Conservation (phyloP, 805 yeast species). For the Candida railenensis region DNA sequence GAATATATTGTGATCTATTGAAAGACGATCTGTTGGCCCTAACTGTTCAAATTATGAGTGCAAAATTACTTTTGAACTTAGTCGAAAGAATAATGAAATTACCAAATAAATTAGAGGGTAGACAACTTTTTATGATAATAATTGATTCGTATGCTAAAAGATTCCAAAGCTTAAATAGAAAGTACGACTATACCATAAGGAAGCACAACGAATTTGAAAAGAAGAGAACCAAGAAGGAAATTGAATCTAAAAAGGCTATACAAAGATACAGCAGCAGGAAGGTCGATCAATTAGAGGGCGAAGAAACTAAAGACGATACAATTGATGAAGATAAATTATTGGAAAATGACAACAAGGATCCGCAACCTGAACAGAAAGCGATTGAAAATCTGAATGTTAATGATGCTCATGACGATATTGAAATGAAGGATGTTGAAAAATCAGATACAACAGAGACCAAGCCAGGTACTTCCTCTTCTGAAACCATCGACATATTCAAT, state of each 20-base stretch:
- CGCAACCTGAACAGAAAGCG: conserved; percentile 10
- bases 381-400: conserved; percentile 10
- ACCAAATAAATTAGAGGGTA: conserved; percentile 76
- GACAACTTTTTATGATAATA: conserved; percentile 81
- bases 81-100: conserved; percentile 85
- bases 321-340: conserved; percentile 7
- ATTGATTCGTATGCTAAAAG: conserved; percentile 86
- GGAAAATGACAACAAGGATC: conserved; percentile 1
- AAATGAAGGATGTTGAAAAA: conserved; percentile 13
- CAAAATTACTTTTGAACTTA: conserved; percentile 80
- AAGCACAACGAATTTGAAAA: conserved; percentile 56
- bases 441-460: conserved; percentile 5
- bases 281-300: background rate
- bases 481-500: conserved; percentile 29
- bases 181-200: conserved; percentile 62
- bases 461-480: conserved; percentile 2
- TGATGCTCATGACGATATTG: background rate
- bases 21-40: conserved; percentile 80
- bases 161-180: conserved; percentile 71
- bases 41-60: conserved; percentile 95
- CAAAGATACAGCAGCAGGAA: conserved; percentile 26
- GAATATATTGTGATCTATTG: conserved; percentile 74
- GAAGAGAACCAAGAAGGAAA: conserved; percentile 37
- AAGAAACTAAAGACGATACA: conserved; percentile 6
- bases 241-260: conserved; percentile 43